These are phyloP conservation scores for Paraconiothyrium sp. DNA, from an alignment of 2,329 filamentous ascomycete genomes.

Conservation along the genomic window DNA sequence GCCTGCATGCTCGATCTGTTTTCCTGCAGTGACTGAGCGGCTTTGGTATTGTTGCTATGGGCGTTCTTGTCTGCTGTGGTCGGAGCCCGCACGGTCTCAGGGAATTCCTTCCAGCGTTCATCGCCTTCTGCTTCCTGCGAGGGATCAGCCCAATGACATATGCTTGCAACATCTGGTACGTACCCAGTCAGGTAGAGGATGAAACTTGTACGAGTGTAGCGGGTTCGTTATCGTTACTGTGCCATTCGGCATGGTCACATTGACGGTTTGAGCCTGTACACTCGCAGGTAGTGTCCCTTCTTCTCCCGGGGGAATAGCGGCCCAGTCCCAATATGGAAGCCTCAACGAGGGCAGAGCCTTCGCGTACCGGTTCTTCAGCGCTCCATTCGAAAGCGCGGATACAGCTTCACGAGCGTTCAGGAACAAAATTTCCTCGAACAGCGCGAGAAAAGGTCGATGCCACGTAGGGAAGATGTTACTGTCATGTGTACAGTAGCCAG, in stretches of 20 bases:
- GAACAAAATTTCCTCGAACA: constrained; percentile 62
- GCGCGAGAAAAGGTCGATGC: constrained; percentile 80
- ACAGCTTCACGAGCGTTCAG: constrained; percentile 50
- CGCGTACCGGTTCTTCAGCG: constrained; percentile 47
- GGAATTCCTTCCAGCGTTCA: constrained; percentile 23
- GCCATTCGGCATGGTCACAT: constrained; percentile 43
- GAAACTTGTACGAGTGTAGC: constrained; percentile 54
- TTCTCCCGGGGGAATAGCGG: constrained; percentile 45
- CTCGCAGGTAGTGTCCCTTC: constrained; percentile 48
- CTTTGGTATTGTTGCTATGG: constrained; percentile 33
- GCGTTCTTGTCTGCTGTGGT: constrained; percentile 26
- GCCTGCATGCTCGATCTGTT: constrained; percentile 66
- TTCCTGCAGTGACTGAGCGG: constrained; percentile 63
- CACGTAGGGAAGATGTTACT: constrained; percentile 81
- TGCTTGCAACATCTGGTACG: background rate
- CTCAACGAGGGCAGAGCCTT: constrained; percentile 50
- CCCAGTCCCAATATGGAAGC: constrained; percentile 59
- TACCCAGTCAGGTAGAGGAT: constrained; percentile 55
- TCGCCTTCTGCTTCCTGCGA: constrained; percentile 18
- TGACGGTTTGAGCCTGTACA: constrained; percentile 45
- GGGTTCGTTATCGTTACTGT: constrained; percentile 51
- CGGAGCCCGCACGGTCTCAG: constrained; percentile 55
- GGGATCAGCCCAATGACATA: background rate
- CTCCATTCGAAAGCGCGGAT: constrained; percentile 50
- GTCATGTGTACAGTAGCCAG: constrained; percentile 79